Evolutionary conservation across 306 rosid species (phyloP).

Genomic region (Dalbergia cultrata): DNA sequence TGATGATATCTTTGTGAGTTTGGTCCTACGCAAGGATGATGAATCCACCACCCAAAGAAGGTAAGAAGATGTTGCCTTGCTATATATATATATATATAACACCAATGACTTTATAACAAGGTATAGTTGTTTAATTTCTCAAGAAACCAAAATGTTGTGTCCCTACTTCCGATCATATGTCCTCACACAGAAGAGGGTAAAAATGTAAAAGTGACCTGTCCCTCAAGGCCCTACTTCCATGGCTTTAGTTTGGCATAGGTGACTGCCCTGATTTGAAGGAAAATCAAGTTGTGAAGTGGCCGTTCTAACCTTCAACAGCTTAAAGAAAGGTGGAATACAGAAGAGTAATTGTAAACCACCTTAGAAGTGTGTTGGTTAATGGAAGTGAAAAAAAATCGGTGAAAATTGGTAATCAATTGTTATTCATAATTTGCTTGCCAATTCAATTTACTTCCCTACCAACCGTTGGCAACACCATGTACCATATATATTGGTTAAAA

Average conservation of each 20-base stretch:
- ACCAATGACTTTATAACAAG: slow-evolving; percentile 11
- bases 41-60: slow-evolving; percentile 37
- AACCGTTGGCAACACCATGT: not conserved
- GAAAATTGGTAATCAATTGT: not conserved
- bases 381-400: not conserved
- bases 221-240: not conserved
- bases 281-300: not conserved
- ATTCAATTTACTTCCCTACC: not conserved
- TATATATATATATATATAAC: not conserved
- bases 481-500: not conserved
- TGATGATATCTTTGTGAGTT: slow-evolving; percentile 18
- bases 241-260: not conserved
- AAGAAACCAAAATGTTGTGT: slow-evolving; percentile 20
- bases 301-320: not conserved
- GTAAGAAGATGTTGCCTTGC: slow-evolving; percentile 8
- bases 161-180: slow-evolving; percentile 19
- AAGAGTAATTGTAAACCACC: not conserved
- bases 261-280: not conserved
- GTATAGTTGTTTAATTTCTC: not conserved
- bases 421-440: not conserved
- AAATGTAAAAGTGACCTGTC: not conserved
- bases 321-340: not conserved
- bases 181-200: slow-evolving; percentile 8
- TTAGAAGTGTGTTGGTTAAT: not conserved
- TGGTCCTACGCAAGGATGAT: slow-evolving; percentile 43